A percentile compares a stretch with the other conserved stretches of the same genome.
Evolutionary conservation across 2,329 filamentous ascomycete genomes (phyloP).

Genomic region (Lachnellula arida): DNA sequence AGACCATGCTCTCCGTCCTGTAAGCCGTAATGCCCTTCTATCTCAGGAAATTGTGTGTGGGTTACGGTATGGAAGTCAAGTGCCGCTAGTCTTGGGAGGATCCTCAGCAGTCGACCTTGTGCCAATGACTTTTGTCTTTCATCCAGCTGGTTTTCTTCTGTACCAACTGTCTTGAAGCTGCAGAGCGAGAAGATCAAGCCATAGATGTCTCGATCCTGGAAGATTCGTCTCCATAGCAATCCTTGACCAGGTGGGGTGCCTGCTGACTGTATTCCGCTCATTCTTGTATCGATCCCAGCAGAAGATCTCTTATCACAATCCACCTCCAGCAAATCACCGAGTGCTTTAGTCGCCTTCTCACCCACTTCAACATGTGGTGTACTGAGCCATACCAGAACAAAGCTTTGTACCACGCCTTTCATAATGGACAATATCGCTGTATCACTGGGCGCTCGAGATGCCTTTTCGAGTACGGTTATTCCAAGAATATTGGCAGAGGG

Average conservation of each 20-base stretch:
- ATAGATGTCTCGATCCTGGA: slow-evolving; percentile 43
- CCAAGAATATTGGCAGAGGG: slow-evolving; percentile 55
- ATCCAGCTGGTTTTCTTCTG: slow-evolving; percentile 21
- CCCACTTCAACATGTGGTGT: slow-evolving; percentile 51
- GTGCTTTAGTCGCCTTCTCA: slow-evolving; percentile 45
- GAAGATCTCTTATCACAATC: slow-evolving; percentile 43
- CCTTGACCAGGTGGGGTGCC: slow-evolving; percentile 45
- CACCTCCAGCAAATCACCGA: slow-evolving; percentile 51
- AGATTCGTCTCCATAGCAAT: slow-evolving; percentile 49
- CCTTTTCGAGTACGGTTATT: slow-evolving; percentile 53
- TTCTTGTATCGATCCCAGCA: slow-evolving; percentile 21
- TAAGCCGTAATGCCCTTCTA: slow-evolving; percentile 23
- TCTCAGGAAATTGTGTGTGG: slow-evolving; percentile 25
- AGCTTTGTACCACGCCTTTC: slow-evolving; percentile 43
- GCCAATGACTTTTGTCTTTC: slow-evolving; percentile 32
- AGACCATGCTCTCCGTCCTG: slow-evolving; percentile 20
- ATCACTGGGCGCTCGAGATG: slow-evolving; percentile 43
- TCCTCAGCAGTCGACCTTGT: slow-evolving; percentile 30
- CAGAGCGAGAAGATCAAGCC: slow-evolving; percentile 41
- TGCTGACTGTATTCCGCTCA: slow-evolving; percentile 35
- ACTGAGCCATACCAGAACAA: slow-evolving; percentile 50
- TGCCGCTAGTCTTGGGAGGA: slow-evolving; percentile 29
- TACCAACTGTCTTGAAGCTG: slow-evolving; percentile 22
- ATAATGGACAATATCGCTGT: slow-evolving; percentile 47
- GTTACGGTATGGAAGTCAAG: slow-evolving; percentile 28